phyloP scores from a whole-genome alignment of 2,329 filamentous ascomycete genomes.

The Trichothecium sympodiale region DNA sequence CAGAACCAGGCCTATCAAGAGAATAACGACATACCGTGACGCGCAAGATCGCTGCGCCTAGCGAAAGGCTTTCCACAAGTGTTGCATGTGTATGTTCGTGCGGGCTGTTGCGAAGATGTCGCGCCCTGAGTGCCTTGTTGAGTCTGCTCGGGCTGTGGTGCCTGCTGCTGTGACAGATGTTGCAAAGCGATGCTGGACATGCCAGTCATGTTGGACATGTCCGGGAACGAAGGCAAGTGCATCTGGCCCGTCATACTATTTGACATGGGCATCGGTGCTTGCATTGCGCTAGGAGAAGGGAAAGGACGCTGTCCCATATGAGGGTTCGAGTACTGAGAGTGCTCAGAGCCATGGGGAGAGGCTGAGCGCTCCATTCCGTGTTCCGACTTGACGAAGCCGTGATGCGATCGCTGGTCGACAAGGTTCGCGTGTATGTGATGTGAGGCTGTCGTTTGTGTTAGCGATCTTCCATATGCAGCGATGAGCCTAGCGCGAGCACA shows the following conservation, averaged over 20 bases:
- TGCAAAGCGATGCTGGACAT: slow-evolving; percentile 26
- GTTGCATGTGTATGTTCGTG: slow-evolving; percentile 75
- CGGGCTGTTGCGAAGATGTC: slow-evolving; percentile 19
- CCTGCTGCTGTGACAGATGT: slow-evolving; percentile 22
- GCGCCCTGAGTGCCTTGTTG: slow-evolving; percentile 13
- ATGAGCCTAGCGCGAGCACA: too few relatives aligned
- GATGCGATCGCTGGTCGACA: slow-evolving; percentile 18
- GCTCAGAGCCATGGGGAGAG: slow-evolving; percentile 49
- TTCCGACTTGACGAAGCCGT: slow-evolving; percentile 23
- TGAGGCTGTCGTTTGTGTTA: slow-evolving; percentile 32
- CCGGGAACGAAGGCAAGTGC: slow-evolving; percentile 27
- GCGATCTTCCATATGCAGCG: slow-evolving; percentile 36
- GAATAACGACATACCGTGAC: slow-evolving; percentile 64
- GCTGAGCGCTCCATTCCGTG: slow-evolving; percentile 39
- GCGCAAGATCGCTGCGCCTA: slow-evolving; percentile 80
- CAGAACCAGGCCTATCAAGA: neutral
- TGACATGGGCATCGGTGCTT: slow-evolving; percentile 34
- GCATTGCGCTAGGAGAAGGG: slow-evolving; percentile 42
- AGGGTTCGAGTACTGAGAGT: slow-evolving; percentile 42
- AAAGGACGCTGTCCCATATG: slow-evolving; percentile 38
- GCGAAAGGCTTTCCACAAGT: slow-evolving; percentile 90
- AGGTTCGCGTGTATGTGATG: slow-evolving; percentile 21
- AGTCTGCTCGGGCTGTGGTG: slow-evolving; percentile 15
- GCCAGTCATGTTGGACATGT: slow-evolving; percentile 21
- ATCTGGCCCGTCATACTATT: slow-evolving; percentile 29